phyloP scores from a whole-genome alignment of 192 early-diverging fungal genomes.

The Geosiphon pyriformis region DNA sequence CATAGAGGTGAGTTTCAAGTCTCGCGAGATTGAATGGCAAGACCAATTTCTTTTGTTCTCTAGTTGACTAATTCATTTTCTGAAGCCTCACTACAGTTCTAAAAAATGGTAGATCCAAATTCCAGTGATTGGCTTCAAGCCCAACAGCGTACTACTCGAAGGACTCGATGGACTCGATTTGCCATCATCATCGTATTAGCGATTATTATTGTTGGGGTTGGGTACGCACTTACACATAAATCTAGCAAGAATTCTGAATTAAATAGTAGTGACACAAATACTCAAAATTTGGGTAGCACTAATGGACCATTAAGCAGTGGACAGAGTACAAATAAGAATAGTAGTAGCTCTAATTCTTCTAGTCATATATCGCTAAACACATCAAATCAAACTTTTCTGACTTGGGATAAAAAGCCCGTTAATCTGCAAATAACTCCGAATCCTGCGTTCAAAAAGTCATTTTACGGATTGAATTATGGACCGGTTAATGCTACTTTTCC shows the following conservation, averaged over 20 bases:
- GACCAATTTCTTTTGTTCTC: too few species aligned
- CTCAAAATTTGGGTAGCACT: background rate
- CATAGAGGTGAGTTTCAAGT: too few species aligned
- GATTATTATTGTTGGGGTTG: background rate
- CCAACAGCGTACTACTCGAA: background rate
- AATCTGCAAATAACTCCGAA: constrained; percentile 35
- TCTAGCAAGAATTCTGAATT: background rate
- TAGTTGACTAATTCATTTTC: too few species aligned
- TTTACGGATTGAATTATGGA: constrained; percentile 59
- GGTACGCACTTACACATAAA: background rate
- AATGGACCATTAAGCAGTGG: background rate
- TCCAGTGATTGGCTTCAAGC: background rate
- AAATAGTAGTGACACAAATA: too few species aligned
- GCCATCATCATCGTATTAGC: background rate
- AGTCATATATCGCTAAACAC: too few species aligned
- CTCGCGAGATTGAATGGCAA: too few species aligned
- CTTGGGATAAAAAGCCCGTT: constrained; percentile 25
- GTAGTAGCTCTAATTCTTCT: background rate
- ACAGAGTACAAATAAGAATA: background rate
- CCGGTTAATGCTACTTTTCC: constrained; percentile 48
- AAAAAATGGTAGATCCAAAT: background rate
- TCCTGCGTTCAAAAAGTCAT: constrained; percentile 25
- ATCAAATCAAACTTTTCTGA: background rate
- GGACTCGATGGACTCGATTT: background rate
- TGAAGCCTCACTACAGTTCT: too few species aligned